Evolutionary conservation across 441 rosid species (phyloP), one percentile per base, ranked within the genome.

Genomic region (Codiaeum variegatum): DNA sequence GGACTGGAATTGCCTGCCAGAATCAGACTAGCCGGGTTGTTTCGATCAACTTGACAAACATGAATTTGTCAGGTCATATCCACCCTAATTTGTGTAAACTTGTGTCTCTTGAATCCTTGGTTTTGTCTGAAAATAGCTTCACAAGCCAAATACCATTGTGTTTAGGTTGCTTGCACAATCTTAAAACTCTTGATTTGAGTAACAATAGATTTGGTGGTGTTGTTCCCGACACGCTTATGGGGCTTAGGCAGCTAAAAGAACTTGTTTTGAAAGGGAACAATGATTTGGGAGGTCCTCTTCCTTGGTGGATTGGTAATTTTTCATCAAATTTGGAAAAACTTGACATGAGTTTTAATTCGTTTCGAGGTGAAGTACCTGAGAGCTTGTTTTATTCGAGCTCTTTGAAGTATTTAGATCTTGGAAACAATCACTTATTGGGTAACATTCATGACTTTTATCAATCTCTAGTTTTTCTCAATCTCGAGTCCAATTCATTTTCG

Each of bases 271-370:
- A 78, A 42, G 88, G 81, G 23, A 93, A 93, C 62, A 79, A 54
- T 44, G 83, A 80, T 78, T 80, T 91, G 54, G 83, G 91, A 4
- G 97, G 96, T 28, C 4, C 62, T 28, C 1, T 93, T 76, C 94
- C 94, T n/a, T 61, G 73, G 66, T 93, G 91, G 98, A 3, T 90
- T 36, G 96, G 94, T 16, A 82, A 83, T 75, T 89, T 89, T 67
- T 88, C 93, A 1, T 63, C 76, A 42, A 82, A 73, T 75, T 76
- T 91, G 80, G 94, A 90, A 74, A 93, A 70, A 31, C 65, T 93
- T 31, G 93, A 91, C 73, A 28, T 88, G 32, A 80, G 93, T 74
- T 88, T 84, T 78, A 86, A 85, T 76, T 90, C 89, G 7, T 91
- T 93, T 73, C 42, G 19, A 15, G 98, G 98, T 8, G 86, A 80